Evolutionary conservation across 1,284 basidiomycete species (phyloP).

Genomic region (Gomphus sp.): DNA sequence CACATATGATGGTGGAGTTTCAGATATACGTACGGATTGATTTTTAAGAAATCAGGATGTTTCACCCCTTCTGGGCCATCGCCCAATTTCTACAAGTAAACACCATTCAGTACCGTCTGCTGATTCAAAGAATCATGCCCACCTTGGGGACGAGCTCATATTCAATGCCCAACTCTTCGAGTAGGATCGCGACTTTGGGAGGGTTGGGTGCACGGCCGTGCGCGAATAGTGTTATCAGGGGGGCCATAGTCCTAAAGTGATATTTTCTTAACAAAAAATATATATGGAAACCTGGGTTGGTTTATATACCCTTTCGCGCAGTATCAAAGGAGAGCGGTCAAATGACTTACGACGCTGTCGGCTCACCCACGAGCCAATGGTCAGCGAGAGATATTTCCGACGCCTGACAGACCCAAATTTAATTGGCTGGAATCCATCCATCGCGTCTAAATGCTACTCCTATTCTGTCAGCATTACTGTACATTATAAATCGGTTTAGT

Average conservation of each 20-base stretch:
- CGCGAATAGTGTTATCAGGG: background rate
- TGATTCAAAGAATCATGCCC: background rate
- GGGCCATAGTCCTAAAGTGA: background rate
- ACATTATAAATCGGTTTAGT: too few species aligned
- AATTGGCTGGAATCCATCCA: too few species aligned
- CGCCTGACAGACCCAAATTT: too few species aligned
- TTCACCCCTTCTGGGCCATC: slow-evolving; percentile 6
- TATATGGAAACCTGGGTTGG: too few species aligned
- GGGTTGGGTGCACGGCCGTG: slow-evolving; percentile 55
- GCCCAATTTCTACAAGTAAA: background rate
- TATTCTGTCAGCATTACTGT: too few species aligned
- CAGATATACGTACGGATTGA: slow-evolving; percentile 5
- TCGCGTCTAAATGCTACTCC: too few species aligned
- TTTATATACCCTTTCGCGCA: too few species aligned
- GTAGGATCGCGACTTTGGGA: slow-evolving; percentile 47
- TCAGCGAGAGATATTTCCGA: too few species aligned
- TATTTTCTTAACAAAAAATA: too few species aligned
- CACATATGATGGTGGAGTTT: background rate
- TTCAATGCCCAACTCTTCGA: slow-evolving; percentile 48
- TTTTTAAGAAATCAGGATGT: background rate
- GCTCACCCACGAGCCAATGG: too few species aligned
- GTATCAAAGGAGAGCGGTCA: too few species aligned
- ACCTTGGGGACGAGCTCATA: background rate
- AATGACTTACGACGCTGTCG: too few species aligned
- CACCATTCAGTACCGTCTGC: background rate